Evolutionary conservation across 768 basidiomycete species (phyloP).

Genomic region (Trametes cingulata): DNA sequence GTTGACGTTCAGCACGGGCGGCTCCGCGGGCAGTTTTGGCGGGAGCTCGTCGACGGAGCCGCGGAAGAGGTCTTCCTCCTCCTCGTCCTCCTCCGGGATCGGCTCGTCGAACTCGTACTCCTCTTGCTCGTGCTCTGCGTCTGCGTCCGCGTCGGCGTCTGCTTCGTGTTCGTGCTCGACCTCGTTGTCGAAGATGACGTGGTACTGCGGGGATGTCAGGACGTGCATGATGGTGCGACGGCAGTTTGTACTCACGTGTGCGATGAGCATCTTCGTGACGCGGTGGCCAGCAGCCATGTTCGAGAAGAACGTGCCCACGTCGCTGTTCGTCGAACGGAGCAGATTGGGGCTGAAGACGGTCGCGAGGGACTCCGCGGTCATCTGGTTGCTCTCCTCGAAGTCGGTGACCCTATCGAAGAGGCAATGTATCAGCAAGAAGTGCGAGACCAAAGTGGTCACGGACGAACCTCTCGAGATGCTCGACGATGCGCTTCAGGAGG

Average conservation of each 20-base stretch:
- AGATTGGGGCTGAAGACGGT: constrained; percentile 87
- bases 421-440: neutral
- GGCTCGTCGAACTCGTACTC: constrained; percentile 68
- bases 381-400: constrained; percentile 85
- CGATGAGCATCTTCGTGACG: constrained; percentile 74
- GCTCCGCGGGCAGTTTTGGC: constrained; percentile 17
- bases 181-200: constrained; percentile 65
- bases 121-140: constrained; percentile 62
- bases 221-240: too few relatives aligned
- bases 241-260: constrained; percentile 55
- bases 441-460: neutral
- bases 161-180: constrained; percentile 37
- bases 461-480: constrained; percentile 77
- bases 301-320: constrained; percentile 73
- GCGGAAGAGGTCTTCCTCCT: constrained; percentile 32
- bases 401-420: constrained; percentile 68
- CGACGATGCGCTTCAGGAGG: constrained; percentile 73
- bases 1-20: constrained; percentile 25
- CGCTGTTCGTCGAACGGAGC: constrained; percentile 74
- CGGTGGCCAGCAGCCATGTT: constrained; percentile 81
- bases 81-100: constrained; percentile 69
- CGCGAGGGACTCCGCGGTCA: constrained; percentile 83
- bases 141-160: constrained; percentile 46
- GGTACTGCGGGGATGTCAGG: constrained; percentile 37
- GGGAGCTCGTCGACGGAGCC: constrained; percentile 13